Percentiles rank a stretch among this genome's conserved stretches.
These are phyloP conservation scores for Zhuliangozyma blackwelliae DNA, from an alignment of 1,139 yeast species.

Conservation along the genomic window DNA sequence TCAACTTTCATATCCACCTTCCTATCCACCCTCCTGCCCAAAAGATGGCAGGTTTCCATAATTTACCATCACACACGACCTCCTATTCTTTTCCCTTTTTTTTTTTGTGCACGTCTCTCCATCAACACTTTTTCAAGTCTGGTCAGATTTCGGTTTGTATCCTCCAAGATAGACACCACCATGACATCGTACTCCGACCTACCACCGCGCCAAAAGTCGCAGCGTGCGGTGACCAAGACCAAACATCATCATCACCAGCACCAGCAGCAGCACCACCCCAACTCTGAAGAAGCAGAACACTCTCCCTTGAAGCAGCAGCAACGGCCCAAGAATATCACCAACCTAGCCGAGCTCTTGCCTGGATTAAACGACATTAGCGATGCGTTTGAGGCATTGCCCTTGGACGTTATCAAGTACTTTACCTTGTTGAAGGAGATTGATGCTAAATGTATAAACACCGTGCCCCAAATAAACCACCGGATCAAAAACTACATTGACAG, in stretches of 20 bases:
- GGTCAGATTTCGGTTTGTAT: too few species aligned
- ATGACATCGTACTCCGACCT: constrained; percentile 19
- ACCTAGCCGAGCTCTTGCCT: constrained; percentile 55
- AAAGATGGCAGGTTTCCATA: too few species aligned
- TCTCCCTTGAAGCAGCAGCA: background rate
- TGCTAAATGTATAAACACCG: constrained; percentile 79
- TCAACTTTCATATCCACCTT: too few species aligned
- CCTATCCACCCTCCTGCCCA: too few species aligned
- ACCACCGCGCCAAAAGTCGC: constrained; percentile 48
- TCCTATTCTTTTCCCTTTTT: too few species aligned
- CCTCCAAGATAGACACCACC: background rate
- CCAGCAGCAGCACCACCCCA: background rate
- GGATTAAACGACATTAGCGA: constrained; percentile 91
- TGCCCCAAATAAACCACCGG: constrained; percentile 60
- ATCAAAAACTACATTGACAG: constrained; percentile 52
- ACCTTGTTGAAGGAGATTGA: constrained; percentile 90
- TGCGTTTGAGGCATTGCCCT: constrained; percentile 86
- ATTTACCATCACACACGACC: too few species aligned
- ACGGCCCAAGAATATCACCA: constrained; percentile 30
- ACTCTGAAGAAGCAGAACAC: too few species aligned
- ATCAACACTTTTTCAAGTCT: too few species aligned
- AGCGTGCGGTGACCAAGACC: constrained; percentile 36
- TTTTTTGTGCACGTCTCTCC: too few species aligned
- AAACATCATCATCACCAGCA: constrained; percentile 14
- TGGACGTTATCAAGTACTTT: constrained; percentile 77